These are phyloP conservation scores for Scheffersomyces quercinus DNA, from an alignment of 1,139 yeast genomes.

Conservation along the genomic window DNA sequence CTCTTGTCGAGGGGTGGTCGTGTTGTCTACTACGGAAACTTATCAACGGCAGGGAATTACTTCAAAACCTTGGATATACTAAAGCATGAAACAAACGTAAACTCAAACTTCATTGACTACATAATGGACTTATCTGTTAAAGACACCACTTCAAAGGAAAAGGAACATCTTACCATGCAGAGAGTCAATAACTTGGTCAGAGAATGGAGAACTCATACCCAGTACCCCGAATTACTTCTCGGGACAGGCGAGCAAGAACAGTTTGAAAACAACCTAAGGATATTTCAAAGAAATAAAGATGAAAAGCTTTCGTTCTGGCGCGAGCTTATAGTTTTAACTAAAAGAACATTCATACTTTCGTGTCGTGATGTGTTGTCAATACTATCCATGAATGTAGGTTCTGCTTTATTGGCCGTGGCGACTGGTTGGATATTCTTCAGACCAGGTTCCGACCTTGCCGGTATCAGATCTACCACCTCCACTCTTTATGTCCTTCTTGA, in stretches of 20 bases:
- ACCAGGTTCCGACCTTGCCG: constrained; percentile 62
- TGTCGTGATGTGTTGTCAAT: constrained; percentile 61
- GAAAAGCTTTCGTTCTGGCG: constrained; percentile 28
- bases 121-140: constrained; percentile 71
- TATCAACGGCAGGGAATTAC: constrained; percentile 47
- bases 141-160: constrained; percentile 50
- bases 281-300: constrained; percentile 28
- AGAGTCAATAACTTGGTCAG: constrained; percentile 49
- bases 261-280: constrained; percentile 23
- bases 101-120: constrained; percentile 54
- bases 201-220: constrained; percentile 45
- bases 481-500: constrained; percentile 65
- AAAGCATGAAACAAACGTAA: not conserved
- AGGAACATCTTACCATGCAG: constrained; percentile 42
- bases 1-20: constrained; percentile 72
- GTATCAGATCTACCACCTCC: constrained; percentile 67
- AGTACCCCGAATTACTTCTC: constrained; percentile 10
- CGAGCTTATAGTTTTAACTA: constrained; percentile 57
- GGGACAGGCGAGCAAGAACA: constrained; percentile 5
- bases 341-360: constrained; percentile 56
- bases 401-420: constrained; percentile 56
- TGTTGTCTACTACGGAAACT: constrained; percentile 58
- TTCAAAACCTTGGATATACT: constrained; percentile 33
- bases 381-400: constrained; percentile 54
- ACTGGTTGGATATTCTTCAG: constrained; percentile 78